Evolutionary conservation across 495 filamentous ascomycete species (phyloP).

Genomic region (Tuber umbilicatum): DNA sequence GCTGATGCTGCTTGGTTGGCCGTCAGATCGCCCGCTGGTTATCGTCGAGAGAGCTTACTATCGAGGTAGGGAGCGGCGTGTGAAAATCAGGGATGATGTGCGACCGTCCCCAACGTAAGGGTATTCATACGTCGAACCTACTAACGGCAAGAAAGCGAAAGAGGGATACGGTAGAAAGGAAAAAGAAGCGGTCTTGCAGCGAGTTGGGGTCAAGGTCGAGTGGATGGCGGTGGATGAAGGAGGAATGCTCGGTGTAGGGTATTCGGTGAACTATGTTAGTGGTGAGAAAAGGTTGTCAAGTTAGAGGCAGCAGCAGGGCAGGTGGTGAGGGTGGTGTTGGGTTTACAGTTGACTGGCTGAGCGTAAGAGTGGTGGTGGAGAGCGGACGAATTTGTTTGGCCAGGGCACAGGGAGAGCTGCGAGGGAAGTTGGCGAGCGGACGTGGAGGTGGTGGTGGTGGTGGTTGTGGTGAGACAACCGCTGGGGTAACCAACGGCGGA

Average conservation of each 20-base stretch:
- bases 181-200: conserved; percentile 4
- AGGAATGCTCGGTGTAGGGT: background rate
- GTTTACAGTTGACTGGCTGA: background rate
- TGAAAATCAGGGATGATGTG: background rate
- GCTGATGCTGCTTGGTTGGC: background rate
- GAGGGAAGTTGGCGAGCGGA: conserved; percentile 11
- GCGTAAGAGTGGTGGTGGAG: background rate
- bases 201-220: background rate
- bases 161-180: background rate
- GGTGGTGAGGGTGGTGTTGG: background rate
- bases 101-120: background rate
- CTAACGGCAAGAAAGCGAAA: background rate
- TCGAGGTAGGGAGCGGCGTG: background rate
- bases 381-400: background rate
- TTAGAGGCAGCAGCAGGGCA: background rate
- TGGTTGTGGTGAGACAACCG: conserved; percentile 16
- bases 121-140: background rate
- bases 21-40: background rate
- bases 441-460: conserved; percentile 12
- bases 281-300: background rate
- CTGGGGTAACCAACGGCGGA: conserved; percentile 15
- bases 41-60: conserved; percentile 2
- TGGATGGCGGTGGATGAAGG: background rate
- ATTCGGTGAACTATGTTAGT: background rate
- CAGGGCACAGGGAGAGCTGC: background rate